Percentiles rank a stretch among this genome's conserved stretches.
Conservation (phyloP, 148 eudicot genomes). For the Talinum fruticosum region DNA sequence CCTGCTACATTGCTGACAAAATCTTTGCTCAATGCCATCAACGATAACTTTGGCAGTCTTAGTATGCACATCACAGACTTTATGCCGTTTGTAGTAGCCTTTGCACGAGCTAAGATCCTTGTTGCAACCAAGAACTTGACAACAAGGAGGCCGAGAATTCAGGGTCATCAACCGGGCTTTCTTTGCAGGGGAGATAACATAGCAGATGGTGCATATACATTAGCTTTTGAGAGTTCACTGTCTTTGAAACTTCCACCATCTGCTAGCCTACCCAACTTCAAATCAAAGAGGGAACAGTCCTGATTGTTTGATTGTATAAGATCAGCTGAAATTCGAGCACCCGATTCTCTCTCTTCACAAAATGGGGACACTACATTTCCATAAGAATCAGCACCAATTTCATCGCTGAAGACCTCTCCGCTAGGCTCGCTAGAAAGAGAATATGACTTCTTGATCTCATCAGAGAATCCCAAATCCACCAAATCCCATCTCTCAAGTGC, state of each 20-base stretch:
- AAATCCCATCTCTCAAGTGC: slow-evolving; percentile 30
- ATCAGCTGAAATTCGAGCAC: slow-evolving; percentile 22
- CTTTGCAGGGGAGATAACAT: slow-evolving; percentile 31
- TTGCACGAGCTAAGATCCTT: slow-evolving; percentile 42
- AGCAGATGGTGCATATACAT: slow-evolving; percentile 2
- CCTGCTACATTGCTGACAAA: slow-evolving; percentile 66
- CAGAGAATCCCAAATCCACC: slow-evolving; percentile 33
- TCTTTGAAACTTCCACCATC: slow-evolving; percentile 22
- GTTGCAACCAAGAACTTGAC: slow-evolving; percentile 49
- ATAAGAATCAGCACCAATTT: slow-evolving; percentile 28
- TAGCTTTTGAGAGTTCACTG: not conserved
- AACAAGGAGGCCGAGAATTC: slow-evolving; percentile 23
- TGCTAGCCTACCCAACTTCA: slow-evolving; percentile 39
- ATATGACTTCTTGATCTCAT: slow-evolving; percentile 31
- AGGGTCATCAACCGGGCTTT: slow-evolving; percentile 26
- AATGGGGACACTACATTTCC: slow-evolving; percentile 26
- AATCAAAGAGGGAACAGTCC: slow-evolving; percentile 34
- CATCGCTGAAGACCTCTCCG: slow-evolving; percentile 31
- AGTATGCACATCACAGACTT: slow-evolving; percentile 47
- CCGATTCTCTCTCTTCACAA: slow-evolving; percentile 28
- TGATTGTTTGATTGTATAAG: slow-evolving; percentile 23
- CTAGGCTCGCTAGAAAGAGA: slow-evolving; percentile 31
- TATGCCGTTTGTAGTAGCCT: slow-evolving; percentile 48
- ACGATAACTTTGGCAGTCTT: slow-evolving; percentile 42
- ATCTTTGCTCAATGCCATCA: slow-evolving; percentile 46